Conservation (phyloP, 2,329 filamentous ascomycete genomes). For the Penicillium sp. region DNA sequence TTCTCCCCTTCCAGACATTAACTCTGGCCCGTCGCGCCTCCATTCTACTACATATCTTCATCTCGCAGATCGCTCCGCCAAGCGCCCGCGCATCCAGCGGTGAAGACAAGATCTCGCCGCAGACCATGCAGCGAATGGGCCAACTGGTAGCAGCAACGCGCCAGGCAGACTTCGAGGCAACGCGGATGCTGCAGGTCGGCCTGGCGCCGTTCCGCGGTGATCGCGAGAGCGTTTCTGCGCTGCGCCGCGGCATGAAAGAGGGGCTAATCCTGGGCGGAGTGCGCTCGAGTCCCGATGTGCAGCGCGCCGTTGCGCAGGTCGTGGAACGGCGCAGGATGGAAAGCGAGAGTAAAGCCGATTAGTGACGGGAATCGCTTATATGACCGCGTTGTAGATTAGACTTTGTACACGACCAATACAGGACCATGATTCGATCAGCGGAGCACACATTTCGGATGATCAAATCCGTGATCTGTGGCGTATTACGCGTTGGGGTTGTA, state of each 20-base stretch:
- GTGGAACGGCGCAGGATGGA: constrained; percentile 58
- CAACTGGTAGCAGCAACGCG: constrained; percentile 62
- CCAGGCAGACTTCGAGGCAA: constrained; percentile 66
- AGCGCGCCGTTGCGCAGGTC: constrained; percentile 70
- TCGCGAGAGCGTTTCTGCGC: constrained; percentile 58
- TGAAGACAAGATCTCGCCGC: constrained; percentile 41
- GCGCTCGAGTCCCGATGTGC: constrained; percentile 74
- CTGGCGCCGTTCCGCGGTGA: constrained; percentile 79
- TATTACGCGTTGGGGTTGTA: background rate
- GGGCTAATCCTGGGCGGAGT: constrained; percentile 88
- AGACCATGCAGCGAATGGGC: constrained; percentile 62
- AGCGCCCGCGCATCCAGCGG: constrained; percentile 44
- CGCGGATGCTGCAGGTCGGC: constrained; percentile 71
- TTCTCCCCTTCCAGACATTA: constrained; percentile 81
- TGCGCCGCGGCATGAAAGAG: constrained; percentile 73
- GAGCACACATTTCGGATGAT: background rate
- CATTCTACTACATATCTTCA: constrained; percentile 77
- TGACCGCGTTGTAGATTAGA: background rate
- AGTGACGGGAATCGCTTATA: background rate
- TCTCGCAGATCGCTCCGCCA: constrained; percentile 75
- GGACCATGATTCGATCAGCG: background rate
- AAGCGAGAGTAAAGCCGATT: constrained; percentile 20
- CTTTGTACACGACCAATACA: background rate
- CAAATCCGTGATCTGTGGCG: background rate
- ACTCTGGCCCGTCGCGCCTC: constrained; percentile 71